Conservation (phyloP, 2,329 filamentous ascomycete genomes). For the Fusarium paranaense region DNA sequence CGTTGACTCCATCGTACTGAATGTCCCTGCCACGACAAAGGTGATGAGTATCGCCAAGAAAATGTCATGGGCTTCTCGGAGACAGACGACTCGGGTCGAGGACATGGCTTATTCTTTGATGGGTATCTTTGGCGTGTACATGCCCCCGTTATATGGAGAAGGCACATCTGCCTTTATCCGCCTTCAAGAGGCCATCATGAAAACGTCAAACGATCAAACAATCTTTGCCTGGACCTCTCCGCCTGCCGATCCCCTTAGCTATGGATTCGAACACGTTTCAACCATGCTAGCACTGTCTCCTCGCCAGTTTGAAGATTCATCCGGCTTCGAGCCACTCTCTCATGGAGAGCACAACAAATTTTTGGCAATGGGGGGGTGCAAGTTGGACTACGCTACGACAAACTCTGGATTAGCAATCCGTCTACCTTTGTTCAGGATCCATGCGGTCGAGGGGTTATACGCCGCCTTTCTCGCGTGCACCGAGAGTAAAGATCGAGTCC, state of each 20-base stretch:
- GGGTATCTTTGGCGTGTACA: constrained; percentile 2
- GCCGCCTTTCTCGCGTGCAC: background rate
- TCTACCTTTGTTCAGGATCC: background rate
- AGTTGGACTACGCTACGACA: background rate
- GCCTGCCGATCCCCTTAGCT: background rate
- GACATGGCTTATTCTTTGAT: constrained; percentile 7
- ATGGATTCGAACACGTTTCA: background rate
- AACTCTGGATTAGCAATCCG: background rate
- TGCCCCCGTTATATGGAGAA: constrained; percentile 14
- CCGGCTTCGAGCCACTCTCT: background rate
- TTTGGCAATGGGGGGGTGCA: background rate
- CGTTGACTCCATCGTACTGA: background rate
- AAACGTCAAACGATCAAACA: background rate
- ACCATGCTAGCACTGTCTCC: background rate
- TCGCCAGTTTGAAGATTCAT: background rate
- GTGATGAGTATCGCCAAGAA: constrained; percentile 1
- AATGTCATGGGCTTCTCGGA: constrained; percentile 5
- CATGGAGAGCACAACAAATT: background rate
- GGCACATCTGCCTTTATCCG: background rate
- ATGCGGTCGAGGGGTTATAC: background rate
- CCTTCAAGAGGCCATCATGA: background rate
- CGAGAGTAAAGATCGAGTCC: background rate
- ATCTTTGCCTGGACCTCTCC: background rate
- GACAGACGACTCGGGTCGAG: background rate
- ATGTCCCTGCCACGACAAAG: background rate